phyloP scores from a whole-genome alignment of 306 rosid species.

The Trifolium fragiferum region DNA sequence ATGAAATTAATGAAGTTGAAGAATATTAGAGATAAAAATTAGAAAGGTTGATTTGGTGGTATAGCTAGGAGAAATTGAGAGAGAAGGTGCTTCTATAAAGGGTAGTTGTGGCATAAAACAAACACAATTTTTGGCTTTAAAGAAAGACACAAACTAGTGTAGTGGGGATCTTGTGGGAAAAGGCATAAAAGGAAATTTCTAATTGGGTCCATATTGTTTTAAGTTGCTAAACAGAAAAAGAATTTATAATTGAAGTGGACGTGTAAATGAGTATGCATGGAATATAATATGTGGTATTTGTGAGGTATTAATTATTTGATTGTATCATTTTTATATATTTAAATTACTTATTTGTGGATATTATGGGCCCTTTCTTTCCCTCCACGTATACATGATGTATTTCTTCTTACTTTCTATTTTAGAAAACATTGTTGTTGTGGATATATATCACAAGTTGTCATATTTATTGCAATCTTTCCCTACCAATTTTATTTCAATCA shows the following conservation, averaged over 20 bases:
- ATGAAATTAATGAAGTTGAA: slow-evolving; percentile 6
- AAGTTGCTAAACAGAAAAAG: slow-evolving; percentile 11
- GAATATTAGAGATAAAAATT: neutral
- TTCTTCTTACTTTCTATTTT: neutral
- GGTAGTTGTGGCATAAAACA: slow-evolving; percentile 7
- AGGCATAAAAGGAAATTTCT: slow-evolving; percentile 35
- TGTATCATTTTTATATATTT: neutral
- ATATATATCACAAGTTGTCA: slow-evolving; percentile 13
- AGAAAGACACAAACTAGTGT: neutral
- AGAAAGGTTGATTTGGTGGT: slow-evolving; percentile 38
- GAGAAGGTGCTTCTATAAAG: slow-evolving; percentile 32
- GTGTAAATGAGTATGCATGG: slow-evolving; percentile 47
- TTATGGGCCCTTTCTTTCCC: slow-evolving; percentile 25
- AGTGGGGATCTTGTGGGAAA: slow-evolving; percentile 17
- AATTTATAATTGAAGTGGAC: slow-evolving; percentile 43
- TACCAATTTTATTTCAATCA: neutral
- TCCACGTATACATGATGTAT: neutral
- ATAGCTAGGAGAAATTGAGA: slow-evolving; percentile 54
- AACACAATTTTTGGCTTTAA: slow-evolving; percentile 31
- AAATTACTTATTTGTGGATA: slow-evolving; percentile 28
- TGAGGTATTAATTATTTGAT: slow-evolving; percentile 9
- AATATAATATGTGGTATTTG: slow-evolving; percentile 27
- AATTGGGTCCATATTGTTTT: neutral
- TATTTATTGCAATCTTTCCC: slow-evolving; percentile 4
- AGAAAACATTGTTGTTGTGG: neutral